Conservation (phyloP, 1,139 yeast genomes). For the Suhomyces ambrosiae region DNA sequence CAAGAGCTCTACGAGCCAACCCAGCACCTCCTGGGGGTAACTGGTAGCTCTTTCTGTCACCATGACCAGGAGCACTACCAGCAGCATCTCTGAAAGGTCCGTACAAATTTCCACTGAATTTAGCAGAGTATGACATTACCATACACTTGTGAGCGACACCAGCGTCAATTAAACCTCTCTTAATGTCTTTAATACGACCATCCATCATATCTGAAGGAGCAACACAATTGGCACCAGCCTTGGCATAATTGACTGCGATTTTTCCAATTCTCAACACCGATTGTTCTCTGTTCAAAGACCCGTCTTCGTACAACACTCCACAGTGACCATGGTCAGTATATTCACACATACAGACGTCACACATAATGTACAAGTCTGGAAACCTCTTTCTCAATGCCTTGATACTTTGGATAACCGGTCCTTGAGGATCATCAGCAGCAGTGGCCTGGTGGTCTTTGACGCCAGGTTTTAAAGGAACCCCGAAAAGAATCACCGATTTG, state of each 20-base stretch:
- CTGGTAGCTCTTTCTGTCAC: slow-evolving; percentile 92
- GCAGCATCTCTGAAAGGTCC: slow-evolving; percentile 99
- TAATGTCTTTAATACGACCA: slow-evolving; percentile 89
- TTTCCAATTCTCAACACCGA: slow-evolving; percentile 87
- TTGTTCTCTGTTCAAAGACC: slow-evolving; percentile 71
- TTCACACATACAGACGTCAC: slow-evolving; percentile 97
- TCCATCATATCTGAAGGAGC: slow-evolving; percentile 99
- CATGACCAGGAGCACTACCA: slow-evolving; percentile 84
- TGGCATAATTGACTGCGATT: slow-evolving; percentile 93
- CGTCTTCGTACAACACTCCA: slow-evolving; percentile 86
- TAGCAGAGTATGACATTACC: slow-evolving; percentile 93
- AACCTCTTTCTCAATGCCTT: slow-evolving; percentile 62
- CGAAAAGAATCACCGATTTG: slow-evolving; percentile 83
- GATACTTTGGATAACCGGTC: slow-evolving; percentile 87
- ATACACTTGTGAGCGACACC: slow-evolving; percentile 84
- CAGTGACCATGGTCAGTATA: slow-evolving; percentile 97
- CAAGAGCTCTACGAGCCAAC: slow-evolving; percentile 86
- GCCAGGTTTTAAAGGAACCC: slow-evolving; percentile 79
- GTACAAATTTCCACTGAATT: slow-evolving; percentile 85
- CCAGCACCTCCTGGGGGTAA: slow-evolving; percentile 93
- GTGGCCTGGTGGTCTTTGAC: slow-evolving; percentile 82
- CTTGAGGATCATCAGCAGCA: slow-evolving; percentile 94
- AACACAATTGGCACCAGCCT: slow-evolving; percentile 92
- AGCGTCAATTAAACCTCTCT: slow-evolving; percentile 79
- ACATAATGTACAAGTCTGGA: slow-evolving; percentile 83